Evolutionary conservation across 108 stramenopile genomes (phyloP).

Genomic region (Cyclotella distinguenda): DNA sequence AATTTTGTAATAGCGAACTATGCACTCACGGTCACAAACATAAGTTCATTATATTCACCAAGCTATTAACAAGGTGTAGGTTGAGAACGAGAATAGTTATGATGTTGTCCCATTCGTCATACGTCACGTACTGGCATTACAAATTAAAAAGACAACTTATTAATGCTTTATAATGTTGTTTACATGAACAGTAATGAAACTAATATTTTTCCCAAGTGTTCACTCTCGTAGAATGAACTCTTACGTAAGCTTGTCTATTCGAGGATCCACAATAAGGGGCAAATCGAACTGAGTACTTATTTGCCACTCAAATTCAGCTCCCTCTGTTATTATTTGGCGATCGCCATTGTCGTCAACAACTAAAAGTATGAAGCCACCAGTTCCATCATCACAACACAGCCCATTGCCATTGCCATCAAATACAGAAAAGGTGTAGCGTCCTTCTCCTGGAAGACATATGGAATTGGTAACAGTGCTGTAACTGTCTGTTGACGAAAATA

Average conservation of each 20-base stretch:
- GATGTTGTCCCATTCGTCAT: too few relatives aligned
- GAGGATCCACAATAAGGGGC: neutral
- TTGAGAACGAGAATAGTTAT: too few relatives aligned
- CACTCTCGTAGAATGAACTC: too few relatives aligned
- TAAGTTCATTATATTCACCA: too few relatives aligned
- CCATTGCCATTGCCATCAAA: slow-evolving; percentile 13
- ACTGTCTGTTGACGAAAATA: neutral
- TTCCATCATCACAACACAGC: slow-evolving; percentile 14
- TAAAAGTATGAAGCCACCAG: slow-evolving; percentile 9
- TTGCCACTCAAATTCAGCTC: slow-evolving; percentile 11
- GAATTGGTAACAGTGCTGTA: slow-evolving; percentile 9
- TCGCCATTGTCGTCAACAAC: slow-evolving; percentile 9
- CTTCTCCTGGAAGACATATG: slow-evolving; percentile 12
- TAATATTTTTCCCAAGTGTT: too few relatives aligned
- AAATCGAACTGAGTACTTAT: slow-evolving; percentile 9
- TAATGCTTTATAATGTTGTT: too few relatives aligned
- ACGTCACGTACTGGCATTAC: too few relatives aligned
- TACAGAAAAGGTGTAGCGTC: slow-evolving; percentile 15
- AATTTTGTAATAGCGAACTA: too few relatives aligned
- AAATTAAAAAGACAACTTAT: too few relatives aligned
- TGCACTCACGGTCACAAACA: too few relatives aligned
- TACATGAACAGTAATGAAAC: too few relatives aligned
- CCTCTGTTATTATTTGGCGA: slow-evolving; percentile 12
- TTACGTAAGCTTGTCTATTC: neutral
- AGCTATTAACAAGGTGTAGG: too few relatives aligned